phyloP scores from a whole-genome alignment of 306 rosid genomes.

The Ammopiptanthus mongolicus region DNA sequence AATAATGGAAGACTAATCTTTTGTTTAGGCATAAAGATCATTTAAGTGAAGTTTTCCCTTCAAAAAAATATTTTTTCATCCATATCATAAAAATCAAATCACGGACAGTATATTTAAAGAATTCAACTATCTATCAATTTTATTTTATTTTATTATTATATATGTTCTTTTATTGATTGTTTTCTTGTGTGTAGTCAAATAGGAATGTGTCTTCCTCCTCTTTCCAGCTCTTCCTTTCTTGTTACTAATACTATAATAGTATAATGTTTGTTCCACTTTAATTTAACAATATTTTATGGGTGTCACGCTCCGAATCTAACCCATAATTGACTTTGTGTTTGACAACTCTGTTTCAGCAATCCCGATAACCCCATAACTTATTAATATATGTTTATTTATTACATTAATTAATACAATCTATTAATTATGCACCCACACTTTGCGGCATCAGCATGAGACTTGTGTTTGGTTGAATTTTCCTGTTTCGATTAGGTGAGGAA shows the following conservation, averaged over 20 bases:
- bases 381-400: neutral
- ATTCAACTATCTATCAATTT: too few relatives aligned
- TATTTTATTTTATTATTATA: too few relatives aligned
- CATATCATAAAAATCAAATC: too few relatives aligned
- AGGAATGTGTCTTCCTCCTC: constrained; percentile 36
- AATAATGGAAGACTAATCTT: too few relatives aligned
- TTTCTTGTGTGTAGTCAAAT: constrained; percentile 4
- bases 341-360: constrained; percentile 39
- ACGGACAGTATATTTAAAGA: too few relatives aligned
- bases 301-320: constrained; percentile 27
- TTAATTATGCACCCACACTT: constrained; percentile 38
- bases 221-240: constrained; percentile 11
- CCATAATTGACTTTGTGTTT: constrained; percentile 39
- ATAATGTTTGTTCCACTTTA: neutral
- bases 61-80: too few relatives aligned
- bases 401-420: neutral
- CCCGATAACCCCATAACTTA: constrained; percentile 26
- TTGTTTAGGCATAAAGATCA: too few relatives aligned
- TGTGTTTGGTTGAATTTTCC: constrained; percentile 20
- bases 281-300: constrained; percentile 4
- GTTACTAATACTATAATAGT: neutral
- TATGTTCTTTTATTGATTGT: neutral
- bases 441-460: constrained; percentile 39
- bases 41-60: too few relatives aligned
- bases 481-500: neutral